These are phyloP conservation scores for Neurospora sp. DNA, from an alignment of 495 filamentous ascomycete species.

Conservation along the genomic window DNA sequence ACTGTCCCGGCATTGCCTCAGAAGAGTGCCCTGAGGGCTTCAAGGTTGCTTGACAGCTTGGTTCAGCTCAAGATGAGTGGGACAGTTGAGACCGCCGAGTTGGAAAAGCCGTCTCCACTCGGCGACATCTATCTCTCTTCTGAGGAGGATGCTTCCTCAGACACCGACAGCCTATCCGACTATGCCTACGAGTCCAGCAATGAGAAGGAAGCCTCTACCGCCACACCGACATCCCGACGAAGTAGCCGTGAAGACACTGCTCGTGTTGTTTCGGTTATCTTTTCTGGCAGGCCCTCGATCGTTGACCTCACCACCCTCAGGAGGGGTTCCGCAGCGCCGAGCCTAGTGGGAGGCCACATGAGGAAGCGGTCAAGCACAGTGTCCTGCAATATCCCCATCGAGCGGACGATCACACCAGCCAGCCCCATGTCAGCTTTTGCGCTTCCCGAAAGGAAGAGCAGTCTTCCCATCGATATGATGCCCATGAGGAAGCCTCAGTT, in stretches of 20 bases:
- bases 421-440: constrained; percentile 14
- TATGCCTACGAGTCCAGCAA: constrained; percentile 36
- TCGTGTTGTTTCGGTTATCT: constrained; percentile 39
- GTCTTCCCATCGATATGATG: constrained; percentile 24
- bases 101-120: constrained; percentile 23
- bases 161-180: constrained; percentile 41
- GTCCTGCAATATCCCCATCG: constrained; percentile 8
- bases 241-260: constrained; percentile 38
- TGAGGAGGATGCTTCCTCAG: constrained; percentile 41
- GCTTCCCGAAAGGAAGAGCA: constrained; percentile 22
- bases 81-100: constrained; percentile 19
- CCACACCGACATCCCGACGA: constrained; percentile 20
- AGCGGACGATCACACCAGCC: constrained; percentile 23
- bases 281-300: constrained; percentile 35
- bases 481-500: constrained; percentile 30
- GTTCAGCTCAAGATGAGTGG: constrained; percentile 26
- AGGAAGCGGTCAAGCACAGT: constrained; percentile 19
- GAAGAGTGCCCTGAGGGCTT: constrained; percentile 34
- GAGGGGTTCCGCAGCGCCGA: constrained; percentile 30
- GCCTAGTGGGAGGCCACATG: constrained; percentile 5
- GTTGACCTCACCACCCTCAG: constrained; percentile 29
- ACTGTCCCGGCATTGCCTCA: constrained; percentile 18
- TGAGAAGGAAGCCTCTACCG: constrained; percentile 13
- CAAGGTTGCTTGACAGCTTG: constrained; percentile 30
- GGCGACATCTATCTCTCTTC: constrained; percentile 42